These are phyloP conservation scores for Elongisporangium anandrum DNA, from an alignment of 352 stramenopile species.

Conservation along the genomic window DNA sequence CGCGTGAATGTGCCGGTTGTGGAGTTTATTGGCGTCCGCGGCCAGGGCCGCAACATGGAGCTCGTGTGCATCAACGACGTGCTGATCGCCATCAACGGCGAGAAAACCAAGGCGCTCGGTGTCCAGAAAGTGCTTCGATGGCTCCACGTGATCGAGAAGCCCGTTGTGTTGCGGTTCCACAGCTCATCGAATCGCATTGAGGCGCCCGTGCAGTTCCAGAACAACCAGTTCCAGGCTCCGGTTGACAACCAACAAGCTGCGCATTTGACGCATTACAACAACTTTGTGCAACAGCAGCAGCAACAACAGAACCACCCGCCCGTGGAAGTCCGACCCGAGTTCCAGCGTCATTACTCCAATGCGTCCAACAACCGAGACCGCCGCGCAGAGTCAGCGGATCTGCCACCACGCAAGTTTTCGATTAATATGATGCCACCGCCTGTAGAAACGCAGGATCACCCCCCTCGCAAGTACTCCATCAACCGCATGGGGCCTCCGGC, in stretches of 20 bases:
- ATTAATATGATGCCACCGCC: background rate
- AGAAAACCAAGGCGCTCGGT: conserved; percentile 70
- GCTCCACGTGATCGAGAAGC: conserved; percentile 73
- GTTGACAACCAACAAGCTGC: background rate
- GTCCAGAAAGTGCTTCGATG: conserved; percentile 74
- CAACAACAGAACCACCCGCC: background rate
- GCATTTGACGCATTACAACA: background rate
- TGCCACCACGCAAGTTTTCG: background rate
- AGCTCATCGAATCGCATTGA: conserved; percentile 65
- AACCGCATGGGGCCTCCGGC: background rate
- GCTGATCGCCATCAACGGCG: conserved; percentile 74
- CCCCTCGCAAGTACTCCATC: background rate
- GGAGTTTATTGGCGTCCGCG: conserved; percentile 58
- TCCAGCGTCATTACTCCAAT: background rate
- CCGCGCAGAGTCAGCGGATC: background rate
- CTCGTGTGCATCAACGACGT: conserved; percentile 77
- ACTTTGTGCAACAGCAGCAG: background rate
- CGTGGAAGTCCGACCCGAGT: too few species aligned
- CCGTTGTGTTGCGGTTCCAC: conserved; percentile 73
- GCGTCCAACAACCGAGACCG: background rate
- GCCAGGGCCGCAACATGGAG: conserved; percentile 67
- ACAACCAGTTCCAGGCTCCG: background rate
- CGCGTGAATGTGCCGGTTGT: conserved; percentile 71
- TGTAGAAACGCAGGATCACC: background rate
- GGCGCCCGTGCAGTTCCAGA: background rate